Evolutionary conservation across 2,329 filamentous ascomycete genomes (phyloP).

Genomic region (Pyricularia grisea): DNA sequence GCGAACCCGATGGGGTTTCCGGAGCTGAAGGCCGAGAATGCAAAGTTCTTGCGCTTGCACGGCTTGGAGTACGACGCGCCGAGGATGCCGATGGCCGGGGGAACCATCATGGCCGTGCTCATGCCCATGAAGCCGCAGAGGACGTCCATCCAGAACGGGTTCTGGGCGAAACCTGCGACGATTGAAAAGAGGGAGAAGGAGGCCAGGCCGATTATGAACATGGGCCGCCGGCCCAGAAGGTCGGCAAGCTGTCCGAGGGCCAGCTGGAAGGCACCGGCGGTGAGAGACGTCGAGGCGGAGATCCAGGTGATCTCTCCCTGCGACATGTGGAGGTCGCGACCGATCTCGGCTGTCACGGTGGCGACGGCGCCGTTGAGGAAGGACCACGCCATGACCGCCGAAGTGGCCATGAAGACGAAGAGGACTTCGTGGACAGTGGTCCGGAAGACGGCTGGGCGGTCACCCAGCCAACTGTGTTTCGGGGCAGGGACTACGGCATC

Average conservation of each 20-base stretch:
- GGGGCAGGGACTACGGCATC: neutral
- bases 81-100: slow-evolving; percentile 54
- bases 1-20: slow-evolving; percentile 30
- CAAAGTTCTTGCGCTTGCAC: slow-evolving; percentile 51
- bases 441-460: slow-evolving; percentile 49
- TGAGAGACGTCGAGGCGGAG: slow-evolving; percentile 51
- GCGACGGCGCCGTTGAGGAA: slow-evolving; percentile 50
- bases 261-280: slow-evolving; percentile 54
- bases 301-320: slow-evolving; percentile 61
- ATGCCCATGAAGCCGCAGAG: slow-evolving; percentile 56
- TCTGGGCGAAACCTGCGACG: slow-evolving; percentile 48
- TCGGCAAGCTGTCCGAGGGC: slow-evolving; percentile 59
- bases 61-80: slow-evolving; percentile 55
- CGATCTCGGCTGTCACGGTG: slow-evolving; percentile 54
- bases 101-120: slow-evolving; percentile 52
- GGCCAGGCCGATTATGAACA: slow-evolving; percentile 51
- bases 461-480: slow-evolving; percentile 13
- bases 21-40: slow-evolving; percentile 50
- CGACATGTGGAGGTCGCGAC: slow-evolving; percentile 49
- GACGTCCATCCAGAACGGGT: slow-evolving; percentile 49
- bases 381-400: slow-evolving; percentile 54
- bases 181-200: slow-evolving; percentile 48
- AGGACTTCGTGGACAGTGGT: slow-evolving; percentile 53
- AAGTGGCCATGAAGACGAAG: slow-evolving; percentile 57
- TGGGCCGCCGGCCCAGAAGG: slow-evolving; percentile 51